phyloP scores from a whole-genome alignment of 805 yeast species.

The Lipomyces yamadae region DNA sequence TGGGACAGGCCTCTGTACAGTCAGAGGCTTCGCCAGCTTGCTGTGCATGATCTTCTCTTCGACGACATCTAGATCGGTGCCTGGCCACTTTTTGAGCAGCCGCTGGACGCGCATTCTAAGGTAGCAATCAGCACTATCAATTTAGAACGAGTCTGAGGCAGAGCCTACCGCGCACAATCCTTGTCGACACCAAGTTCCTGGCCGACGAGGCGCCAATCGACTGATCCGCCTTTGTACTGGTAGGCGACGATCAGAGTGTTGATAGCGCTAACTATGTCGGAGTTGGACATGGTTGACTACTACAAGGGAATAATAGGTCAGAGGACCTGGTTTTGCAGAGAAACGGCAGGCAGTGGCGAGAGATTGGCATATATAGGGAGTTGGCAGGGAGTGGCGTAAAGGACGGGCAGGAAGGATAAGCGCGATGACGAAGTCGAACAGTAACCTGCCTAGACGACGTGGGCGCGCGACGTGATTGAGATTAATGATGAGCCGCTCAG shows the following conservation, averaged over 20 bases:
- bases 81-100: conserved; percentile 35
- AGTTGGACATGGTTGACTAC: conserved; percentile 32
- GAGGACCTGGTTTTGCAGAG: not conserved
- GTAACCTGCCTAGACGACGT: not conserved
- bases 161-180: conserved; percentile 33
- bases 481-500: not conserved
- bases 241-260: conserved; percentile 35
- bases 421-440: not conserved
- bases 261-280: conserved; percentile 37
- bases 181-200: conserved; percentile 37
- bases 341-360: not conserved
- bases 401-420: not conserved
- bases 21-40: conserved; percentile 21
- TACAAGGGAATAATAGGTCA: not conserved
- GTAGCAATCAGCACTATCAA: not conserved
- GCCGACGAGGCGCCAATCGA: conserved; percentile 39
- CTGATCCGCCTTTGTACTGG: conserved; percentile 36
- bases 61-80: conserved; percentile 34
- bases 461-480: not conserved
- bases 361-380: not conserved
- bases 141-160: not conserved
- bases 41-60: conserved; percentile 34
- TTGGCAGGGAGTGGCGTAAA: not conserved
- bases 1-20: not conserved
- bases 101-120: conserved; percentile 37